Percentiles rank a stretch among this genome's conserved stretches.
These are phyloP conservation scores for Debaryomyces fabryi DNA, from an alignment of 1,139 yeast species.

Conservation along the genomic window DNA sequence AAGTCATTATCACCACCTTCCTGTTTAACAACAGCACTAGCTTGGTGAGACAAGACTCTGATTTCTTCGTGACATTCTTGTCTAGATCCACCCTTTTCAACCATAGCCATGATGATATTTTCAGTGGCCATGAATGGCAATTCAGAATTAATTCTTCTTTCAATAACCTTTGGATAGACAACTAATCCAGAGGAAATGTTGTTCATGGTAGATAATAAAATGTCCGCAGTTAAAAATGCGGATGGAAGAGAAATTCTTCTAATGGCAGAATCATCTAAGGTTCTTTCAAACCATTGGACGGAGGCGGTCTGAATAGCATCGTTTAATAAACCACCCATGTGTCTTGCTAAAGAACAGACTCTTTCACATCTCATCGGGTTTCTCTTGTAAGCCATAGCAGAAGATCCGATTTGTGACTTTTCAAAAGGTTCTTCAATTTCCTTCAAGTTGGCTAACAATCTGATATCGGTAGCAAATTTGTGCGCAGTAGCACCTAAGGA, in stretches of 20 bases:
- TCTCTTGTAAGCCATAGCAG: constrained; percentile 99
- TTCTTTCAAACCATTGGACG: constrained; percentile 99
- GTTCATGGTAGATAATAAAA: constrained; percentile 82
- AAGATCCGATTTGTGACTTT: constrained; percentile 95
- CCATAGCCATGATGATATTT: constrained; percentile 99
- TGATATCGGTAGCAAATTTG: constrained; percentile 95
- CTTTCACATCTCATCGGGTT: constrained; percentile 99
- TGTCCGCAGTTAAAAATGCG: constrained; percentile 95
- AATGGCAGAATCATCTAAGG: constrained; percentile 96
- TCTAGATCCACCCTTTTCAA: constrained; percentile 95
- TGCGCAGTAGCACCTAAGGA: constrained; percentile 97
- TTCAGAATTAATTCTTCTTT: constrained; percentile 92
- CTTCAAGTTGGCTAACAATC: constrained; percentile 93
- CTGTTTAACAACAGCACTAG: constrained; percentile 95
- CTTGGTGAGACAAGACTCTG: constrained; percentile 95
- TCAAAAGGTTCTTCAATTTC: constrained; percentile 99
- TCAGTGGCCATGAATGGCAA: constrained; percentile 99
- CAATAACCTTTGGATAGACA: constrained; percentile 97
- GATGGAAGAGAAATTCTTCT: constrained; percentile 97
- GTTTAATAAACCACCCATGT: constrained; percentile 84
- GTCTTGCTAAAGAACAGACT: constrained; percentile 96
- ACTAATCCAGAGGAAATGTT: constrained; percentile 95
- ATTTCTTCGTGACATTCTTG: constrained; percentile 98
- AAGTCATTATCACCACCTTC: constrained; percentile 98
- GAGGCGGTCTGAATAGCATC: constrained; percentile 97